Evolutionary conservation across 2,329 filamentous ascomycete species (phyloP).

Genomic region (Stagonosporopsis rhizophila): DNA sequence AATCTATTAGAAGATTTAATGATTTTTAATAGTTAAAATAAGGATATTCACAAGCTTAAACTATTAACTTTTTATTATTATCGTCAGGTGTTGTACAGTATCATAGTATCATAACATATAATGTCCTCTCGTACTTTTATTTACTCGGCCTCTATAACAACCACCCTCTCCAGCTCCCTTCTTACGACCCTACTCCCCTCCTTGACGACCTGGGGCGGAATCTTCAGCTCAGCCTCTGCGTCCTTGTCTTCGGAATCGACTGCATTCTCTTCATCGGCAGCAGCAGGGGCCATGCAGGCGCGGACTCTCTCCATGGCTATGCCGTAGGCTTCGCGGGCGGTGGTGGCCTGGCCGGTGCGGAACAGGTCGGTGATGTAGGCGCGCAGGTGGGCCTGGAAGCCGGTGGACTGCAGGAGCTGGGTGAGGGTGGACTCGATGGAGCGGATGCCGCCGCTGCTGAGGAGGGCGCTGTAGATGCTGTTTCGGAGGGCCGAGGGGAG

Average conservation of each 20-base stretch:
- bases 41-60: no score
- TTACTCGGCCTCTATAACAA: slow-evolving; percentile 42
- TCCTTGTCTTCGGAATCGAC: no score
- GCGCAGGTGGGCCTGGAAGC: slow-evolving; percentile 65
- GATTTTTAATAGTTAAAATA: no score
- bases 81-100: no score
- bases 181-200: slow-evolving; percentile 60
- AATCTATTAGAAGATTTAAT: no score
- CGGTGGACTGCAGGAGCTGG: slow-evolving; percentile 62
- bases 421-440: slow-evolving; percentile 63
- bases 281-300: slow-evolving; percentile 12
- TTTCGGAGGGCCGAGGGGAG: slow-evolving; percentile 51
- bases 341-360: slow-evolving; percentile 63
- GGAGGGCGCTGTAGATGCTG: slow-evolving; percentile 55
- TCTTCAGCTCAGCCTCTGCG: slow-evolving; percentile 43
- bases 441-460: slow-evolving; percentile 58
- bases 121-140: no score
- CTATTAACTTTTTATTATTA: no score
- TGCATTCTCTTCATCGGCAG: no score
- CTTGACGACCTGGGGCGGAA: slow-evolving; percentile 58
- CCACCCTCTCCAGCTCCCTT: slow-evolving; percentile 60
- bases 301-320: slow-evolving; percentile 55
- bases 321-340: slow-evolving; percentile 63
- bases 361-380: slow-evolving; percentile 63
- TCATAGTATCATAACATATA: no score